Conservation (phyloP, 768 basidiomycete species). For the Mycena latifolia region DNA sequence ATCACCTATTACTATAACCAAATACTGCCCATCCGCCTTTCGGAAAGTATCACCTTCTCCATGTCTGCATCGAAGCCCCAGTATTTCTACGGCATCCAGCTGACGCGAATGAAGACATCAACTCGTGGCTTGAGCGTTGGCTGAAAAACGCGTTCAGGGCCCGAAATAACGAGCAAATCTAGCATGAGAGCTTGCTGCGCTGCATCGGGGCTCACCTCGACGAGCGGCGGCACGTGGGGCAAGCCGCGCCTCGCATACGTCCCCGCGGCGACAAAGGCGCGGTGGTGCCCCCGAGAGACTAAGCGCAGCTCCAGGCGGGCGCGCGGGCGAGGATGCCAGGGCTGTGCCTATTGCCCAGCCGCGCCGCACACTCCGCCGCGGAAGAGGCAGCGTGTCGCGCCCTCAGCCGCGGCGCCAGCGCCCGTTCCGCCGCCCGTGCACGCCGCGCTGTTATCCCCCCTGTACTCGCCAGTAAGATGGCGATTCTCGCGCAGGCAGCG, state of each 20-base stretch:
- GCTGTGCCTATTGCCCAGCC: constrained; percentile 1
- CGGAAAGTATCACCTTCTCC: too few species aligned
- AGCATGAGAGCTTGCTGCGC: background rate
- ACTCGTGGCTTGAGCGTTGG: constrained; percentile 9
- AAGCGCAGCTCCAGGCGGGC: background rate
- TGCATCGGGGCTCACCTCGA: constrained; percentile 7
- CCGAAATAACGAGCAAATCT: background rate
- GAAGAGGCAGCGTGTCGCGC: too few species aligned
- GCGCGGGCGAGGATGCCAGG: constrained; percentile 7
- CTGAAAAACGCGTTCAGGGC: constrained; percentile 5
- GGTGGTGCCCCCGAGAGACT: background rate
- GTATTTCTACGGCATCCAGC: background rate
- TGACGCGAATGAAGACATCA: background rate
- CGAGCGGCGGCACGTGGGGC: background rate
- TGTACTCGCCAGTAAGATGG: constrained; percentile 15
- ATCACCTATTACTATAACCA: too few species aligned
- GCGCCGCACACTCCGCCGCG: background rate
- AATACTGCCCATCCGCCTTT: too few species aligned
- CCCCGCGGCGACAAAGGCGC: background rate
- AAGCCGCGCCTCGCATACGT: background rate
- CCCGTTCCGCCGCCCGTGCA: background rate
- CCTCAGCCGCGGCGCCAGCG: background rate
- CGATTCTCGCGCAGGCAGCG: constrained; percentile 19
- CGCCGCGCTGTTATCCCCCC: constrained; percentile 4
- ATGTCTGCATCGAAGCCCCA: background rate